Conservation (phyloP, 805 yeast genomes). For the Nakazawaea siamensis region DNA sequence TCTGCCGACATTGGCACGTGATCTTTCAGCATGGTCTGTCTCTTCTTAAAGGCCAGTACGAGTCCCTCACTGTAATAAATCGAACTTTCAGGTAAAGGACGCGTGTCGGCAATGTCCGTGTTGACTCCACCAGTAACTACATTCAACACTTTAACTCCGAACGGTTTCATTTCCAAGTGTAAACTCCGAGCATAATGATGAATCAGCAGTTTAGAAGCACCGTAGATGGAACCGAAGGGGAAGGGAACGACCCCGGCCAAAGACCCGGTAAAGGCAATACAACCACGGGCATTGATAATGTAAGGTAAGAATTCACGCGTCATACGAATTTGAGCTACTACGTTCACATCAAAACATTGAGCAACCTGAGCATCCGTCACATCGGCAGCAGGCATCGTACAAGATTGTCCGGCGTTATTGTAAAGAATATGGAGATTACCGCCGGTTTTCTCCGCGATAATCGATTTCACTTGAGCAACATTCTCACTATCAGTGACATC, state of each 20-base stretch:
- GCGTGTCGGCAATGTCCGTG: slow-evolving; percentile 60
- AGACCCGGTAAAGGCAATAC: slow-evolving; percentile 70
- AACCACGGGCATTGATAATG: slow-evolving; percentile 58
- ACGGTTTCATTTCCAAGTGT: slow-evolving; percentile 61
- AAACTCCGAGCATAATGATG: slow-evolving; percentile 61
- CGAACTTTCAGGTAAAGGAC: slow-evolving; percentile 51
- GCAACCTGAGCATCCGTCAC: slow-evolving; percentile 44
- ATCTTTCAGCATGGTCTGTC: slow-evolving; percentile 52
- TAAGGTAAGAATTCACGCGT: slow-evolving; percentile 48
- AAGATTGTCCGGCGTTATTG: slow-evolving; percentile 54
- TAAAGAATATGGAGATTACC: slow-evolving; percentile 29
- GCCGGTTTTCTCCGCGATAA: slow-evolving; percentile 20
- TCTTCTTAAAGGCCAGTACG: slow-evolving; percentile 33
- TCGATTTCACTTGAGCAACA: slow-evolving; percentile 17
- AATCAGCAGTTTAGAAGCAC: slow-evolving; percentile 68
- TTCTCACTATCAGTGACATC: slow-evolving; percentile 29
- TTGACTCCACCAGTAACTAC: slow-evolving; percentile 70
- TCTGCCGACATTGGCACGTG: slow-evolving; percentile 54
- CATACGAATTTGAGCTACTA: slow-evolving; percentile 59
- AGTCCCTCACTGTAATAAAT: slow-evolving; percentile 45
- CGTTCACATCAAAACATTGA: slow-evolving; percentile 56
- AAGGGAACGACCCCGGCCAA: slow-evolving; percentile 56
- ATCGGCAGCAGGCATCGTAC: slow-evolving; percentile 65
- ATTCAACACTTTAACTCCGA: slow-evolving; percentile 63
- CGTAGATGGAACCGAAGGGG: slow-evolving; percentile 63